Evolutionary conservation across 495 filamentous ascomycete species (phyloP), one percentile per base, ranked within the genome.

Genomic region (Neurospora sp.): DNA sequence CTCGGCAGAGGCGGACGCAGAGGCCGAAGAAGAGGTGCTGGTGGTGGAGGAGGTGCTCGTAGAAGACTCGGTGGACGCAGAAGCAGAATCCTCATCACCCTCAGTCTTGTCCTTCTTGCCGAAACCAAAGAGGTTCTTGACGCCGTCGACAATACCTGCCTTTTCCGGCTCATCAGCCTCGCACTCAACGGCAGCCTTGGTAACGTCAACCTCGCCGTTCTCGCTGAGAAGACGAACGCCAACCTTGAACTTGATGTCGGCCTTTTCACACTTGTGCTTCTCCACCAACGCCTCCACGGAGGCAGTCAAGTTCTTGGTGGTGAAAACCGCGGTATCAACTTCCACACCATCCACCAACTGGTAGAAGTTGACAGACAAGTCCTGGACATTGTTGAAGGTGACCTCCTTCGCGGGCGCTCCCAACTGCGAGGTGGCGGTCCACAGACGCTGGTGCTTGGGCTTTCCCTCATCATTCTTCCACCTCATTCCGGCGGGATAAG

Each of bases 111-210:
- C 94, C 84, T 95, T 84, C 73, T 89, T 89, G 9, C 96, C 96
- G 77, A 98, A 92, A 18, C 96, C 96, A 78, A 99, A 95, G 73
- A 97, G 89, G 71, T 91, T 93, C 85, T 99, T 99, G 78, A 98
- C 92, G 48, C 92, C 93, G 76, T 97, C 96, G 40, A 98, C 86
- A 69, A 92, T 90, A 31, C 89, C 92, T 78, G 92, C 92, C 83
- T 93, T 94, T 72, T 91, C 89, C 12, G 81, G 74, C 6, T 84
- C 87, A 44, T 89, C 88, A 46, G 92, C 87, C 79, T 95, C 92
- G 76, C 96, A 99, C 81, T 94, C 94, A 8, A 96, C 91, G 71
- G 88, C 88, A 37, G 91, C 92, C 74, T 87, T 87, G 40, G 88
- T 80, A 66, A 98, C 88, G 71, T 93, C 92, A 5, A 96, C 94